Conservation (phyloP, 2,329 filamentous ascomycete genomes). For the Aspergillus hiratsukae region DNA sequence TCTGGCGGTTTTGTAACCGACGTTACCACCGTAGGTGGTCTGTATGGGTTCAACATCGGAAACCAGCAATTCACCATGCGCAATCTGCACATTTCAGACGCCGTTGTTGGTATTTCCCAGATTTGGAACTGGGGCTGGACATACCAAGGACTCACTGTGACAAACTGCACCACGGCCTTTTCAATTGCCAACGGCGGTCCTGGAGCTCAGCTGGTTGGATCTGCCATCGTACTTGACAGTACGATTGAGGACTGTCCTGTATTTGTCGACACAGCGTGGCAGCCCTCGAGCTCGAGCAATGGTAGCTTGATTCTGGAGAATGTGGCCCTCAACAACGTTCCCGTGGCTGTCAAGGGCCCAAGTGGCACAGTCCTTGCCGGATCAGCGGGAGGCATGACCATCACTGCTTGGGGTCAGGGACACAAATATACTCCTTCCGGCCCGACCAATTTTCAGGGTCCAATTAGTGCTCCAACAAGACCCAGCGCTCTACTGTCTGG, state of each 20-base stretch:
- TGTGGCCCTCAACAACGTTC: slow-evolving; percentile 48
- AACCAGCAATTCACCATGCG: slow-evolving; percentile 62
- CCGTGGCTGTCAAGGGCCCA: slow-evolving; percentile 39
- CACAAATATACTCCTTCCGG: slow-evolving; percentile 43
- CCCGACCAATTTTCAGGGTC: slow-evolving; percentile 41
- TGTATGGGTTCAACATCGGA: slow-evolving; percentile 56
- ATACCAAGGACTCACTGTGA: slow-evolving; percentile 48
- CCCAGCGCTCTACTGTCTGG: slow-evolving; percentile 43
- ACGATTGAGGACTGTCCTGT: slow-evolving; percentile 47
- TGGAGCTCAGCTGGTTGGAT: slow-evolving; percentile 48
- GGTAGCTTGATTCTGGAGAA: slow-evolving; percentile 56
- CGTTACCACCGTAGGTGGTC: slow-evolving; percentile 57
- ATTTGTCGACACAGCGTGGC: slow-evolving; percentile 48
- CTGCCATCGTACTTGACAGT: slow-evolving; percentile 55
- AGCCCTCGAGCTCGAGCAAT: slow-evolving; percentile 39
- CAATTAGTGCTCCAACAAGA: slow-evolving; percentile 41
- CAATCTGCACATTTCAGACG: slow-evolving; percentile 51
- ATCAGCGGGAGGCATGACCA: slow-evolving; percentile 30
- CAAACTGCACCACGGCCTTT: slow-evolving; percentile 51
- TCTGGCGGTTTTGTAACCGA: slow-evolving; percentile 60
- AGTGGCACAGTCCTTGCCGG: slow-evolving; percentile 36
- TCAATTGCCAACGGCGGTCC: slow-evolving; percentile 45
- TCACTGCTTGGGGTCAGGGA: slow-evolving; percentile 42
- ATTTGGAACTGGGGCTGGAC: slow-evolving; percentile 60
- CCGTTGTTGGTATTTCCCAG: slow-evolving; percentile 52